These are phyloP conservation scores for Mycena leptocephala DNA, from an alignment of 768 basidiomycete genomes.

Conservation along the genomic window DNA sequence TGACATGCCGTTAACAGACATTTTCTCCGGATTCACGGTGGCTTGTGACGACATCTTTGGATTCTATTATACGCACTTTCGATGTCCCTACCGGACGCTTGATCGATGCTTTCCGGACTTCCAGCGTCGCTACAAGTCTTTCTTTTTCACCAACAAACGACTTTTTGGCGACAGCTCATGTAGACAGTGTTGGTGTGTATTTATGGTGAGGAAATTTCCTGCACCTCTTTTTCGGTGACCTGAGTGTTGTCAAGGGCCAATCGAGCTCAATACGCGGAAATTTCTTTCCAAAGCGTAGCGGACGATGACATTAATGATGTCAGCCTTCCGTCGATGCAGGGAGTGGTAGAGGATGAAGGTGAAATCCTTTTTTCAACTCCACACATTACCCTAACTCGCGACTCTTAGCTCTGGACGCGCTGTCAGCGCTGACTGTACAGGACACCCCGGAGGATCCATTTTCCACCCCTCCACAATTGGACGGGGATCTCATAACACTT, in stretches of 20 bases:
- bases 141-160: slow-evolving; percentile 96
- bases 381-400: slow-evolving; percentile 4
- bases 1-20: slow-evolving; percentile 63
- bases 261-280: slow-evolving; percentile 92
- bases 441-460: slow-evolving; percentile 80
- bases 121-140: slow-evolving; percentile 90
- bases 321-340: slow-evolving; percentile 89
- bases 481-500: slow-evolving; percentile 93
- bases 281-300: slow-evolving; percentile 84
- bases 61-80: slow-evolving; percentile 94
- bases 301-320: slow-evolving; percentile 84
- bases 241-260: slow-evolving; percentile 79
- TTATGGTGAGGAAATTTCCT: slow-evolving; percentile 76
- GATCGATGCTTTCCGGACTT: slow-evolving; percentile 93
- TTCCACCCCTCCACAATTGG: slow-evolving; percentile 90
- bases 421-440: slow-evolving; percentile 75
- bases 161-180: slow-evolving; percentile 95
- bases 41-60: slow-evolving; percentile 91
- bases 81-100: slow-evolving; percentile 94
- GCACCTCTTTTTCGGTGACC: not conserved
- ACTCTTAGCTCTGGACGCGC: slow-evolving; percentile 75
- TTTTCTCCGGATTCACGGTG: slow-evolving; percentile 97
- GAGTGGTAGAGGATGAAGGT: slow-evolving; percentile 87
- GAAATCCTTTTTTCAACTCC: not conserved
- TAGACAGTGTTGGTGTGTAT: slow-evolving; percentile 94